phyloP scores from a whole-genome alignment of 139 green algal genomes.

The Chlamydomonas incerta region DNA sequence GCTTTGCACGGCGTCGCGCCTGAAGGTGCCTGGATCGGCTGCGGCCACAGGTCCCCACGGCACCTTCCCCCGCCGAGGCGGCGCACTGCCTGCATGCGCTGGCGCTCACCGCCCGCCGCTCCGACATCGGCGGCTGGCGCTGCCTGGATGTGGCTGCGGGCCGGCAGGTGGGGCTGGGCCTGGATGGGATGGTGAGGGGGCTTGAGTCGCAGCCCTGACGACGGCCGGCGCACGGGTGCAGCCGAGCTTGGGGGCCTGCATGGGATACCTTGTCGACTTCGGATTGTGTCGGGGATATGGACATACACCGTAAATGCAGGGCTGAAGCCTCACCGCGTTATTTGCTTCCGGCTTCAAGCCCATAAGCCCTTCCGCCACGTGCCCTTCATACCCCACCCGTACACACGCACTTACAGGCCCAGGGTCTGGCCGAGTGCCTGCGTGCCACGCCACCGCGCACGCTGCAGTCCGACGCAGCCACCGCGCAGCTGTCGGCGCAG shows the following conservation, averaged over 20 bases:
- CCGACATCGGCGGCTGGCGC: constrained; percentile 13
- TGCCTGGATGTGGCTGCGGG: constrained; percentile 29
- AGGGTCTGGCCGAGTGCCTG: constrained; percentile 26
- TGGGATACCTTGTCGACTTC: too few species aligned
- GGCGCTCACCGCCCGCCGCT: background rate
- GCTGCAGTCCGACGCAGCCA: background rate
- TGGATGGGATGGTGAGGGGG: too few species aligned
- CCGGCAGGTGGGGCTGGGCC: background rate
- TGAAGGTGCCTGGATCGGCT: too few species aligned
- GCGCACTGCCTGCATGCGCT: constrained; percentile 18
- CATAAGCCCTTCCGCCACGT: too few species aligned
- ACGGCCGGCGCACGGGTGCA: too few species aligned
- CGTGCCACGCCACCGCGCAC: constrained; percentile 19
- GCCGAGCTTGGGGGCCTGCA: too few species aligned
- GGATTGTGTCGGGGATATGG: too few species aligned
- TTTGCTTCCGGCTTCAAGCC: too few species aligned
- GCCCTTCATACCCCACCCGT: background rate
- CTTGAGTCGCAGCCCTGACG: too few species aligned
- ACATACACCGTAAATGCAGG: too few species aligned
- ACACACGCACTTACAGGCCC: background rate
- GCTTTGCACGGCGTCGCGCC: too few species aligned
- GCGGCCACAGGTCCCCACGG: background rate
- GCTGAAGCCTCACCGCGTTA: too few species aligned
- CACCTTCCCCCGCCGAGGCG: constrained; percentile 17
- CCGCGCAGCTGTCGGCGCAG: background rate